phyloP scores from a whole-genome alignment of 768 basidiomycete species.

The Russula abietina region DNA sequence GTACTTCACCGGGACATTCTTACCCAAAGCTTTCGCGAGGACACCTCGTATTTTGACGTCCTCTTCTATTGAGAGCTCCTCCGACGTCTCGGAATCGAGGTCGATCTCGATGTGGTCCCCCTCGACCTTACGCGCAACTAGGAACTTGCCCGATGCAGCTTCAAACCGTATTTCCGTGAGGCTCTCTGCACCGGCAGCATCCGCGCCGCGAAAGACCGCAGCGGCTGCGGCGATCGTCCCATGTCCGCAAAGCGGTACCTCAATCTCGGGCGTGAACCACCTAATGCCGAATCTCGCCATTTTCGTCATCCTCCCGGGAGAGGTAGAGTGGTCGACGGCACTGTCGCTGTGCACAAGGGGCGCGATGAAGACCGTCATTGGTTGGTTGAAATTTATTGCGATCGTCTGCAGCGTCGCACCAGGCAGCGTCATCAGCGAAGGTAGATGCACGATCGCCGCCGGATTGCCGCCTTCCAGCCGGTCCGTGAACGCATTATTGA shows the following conservation, averaged over 20 bases:
- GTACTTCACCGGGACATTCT: slow-evolving; percentile 8
- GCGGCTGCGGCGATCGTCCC: slow-evolving; percentile 32
- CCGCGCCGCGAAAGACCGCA: background rate
- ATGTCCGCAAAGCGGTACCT: slow-evolving; percentile 32
- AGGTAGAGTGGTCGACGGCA: no score
- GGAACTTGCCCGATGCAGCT: background rate
- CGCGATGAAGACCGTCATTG: slow-evolving; percentile 26
- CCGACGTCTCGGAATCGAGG: slow-evolving; percentile 13
- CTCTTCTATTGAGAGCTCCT: slow-evolving; percentile 6
- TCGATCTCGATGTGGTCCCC: slow-evolving; percentile 17
- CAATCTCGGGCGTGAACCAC: slow-evolving; percentile 30
- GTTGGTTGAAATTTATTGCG: slow-evolving; percentile 26
- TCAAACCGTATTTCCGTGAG: slow-evolving; percentile 10
- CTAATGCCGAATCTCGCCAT: slow-evolving; percentile 25
- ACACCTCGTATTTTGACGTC: slow-evolving; percentile 11
- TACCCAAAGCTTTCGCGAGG: slow-evolving; percentile 10
- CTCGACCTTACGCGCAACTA: slow-evolving; percentile 16
- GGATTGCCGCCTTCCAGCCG: slow-evolving; percentile 31
- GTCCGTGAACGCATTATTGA: slow-evolving; percentile 34
- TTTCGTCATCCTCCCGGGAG: background rate
- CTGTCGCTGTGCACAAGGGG: background rate
- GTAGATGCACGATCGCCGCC: slow-evolving; percentile 31
- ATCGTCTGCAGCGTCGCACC: slow-evolving; percentile 24
- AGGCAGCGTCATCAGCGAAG: slow-evolving; percentile 13
- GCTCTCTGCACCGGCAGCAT: background rate